Evolutionary conservation across 192 early-diverging fungal genomes (phyloP).

Genomic region (Coemansia sp.): DNA sequence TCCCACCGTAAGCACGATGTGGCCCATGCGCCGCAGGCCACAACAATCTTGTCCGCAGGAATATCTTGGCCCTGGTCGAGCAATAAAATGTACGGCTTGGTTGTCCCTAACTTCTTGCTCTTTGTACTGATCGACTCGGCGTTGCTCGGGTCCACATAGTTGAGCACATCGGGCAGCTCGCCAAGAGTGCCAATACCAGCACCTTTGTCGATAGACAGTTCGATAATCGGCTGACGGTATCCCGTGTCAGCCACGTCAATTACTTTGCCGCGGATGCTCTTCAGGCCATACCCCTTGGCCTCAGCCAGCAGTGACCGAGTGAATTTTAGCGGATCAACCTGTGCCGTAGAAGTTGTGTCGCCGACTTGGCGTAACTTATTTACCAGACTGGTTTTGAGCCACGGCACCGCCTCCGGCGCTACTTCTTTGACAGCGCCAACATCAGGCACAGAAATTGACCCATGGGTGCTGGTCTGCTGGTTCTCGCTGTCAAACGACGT

Average conservation of each 20-base stretch:
- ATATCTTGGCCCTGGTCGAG: conserved; percentile 44
- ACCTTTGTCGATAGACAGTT: conserved; percentile 30
- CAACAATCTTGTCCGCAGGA: conserved; percentile 47
- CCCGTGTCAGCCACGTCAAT: conserved; percentile 45
- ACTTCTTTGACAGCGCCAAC: conserved; percentile 35
- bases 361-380: conserved; percentile 48
- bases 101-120: conserved; percentile 10
- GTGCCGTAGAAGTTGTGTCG: conserved; percentile 34
- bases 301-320: conserved; percentile 40
- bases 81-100: conserved; percentile 38
- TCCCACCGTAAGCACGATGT: conserved; percentile 50
- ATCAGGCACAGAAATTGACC: conserved; percentile 45
- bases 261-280: conserved; percentile 39
- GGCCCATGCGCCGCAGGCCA: conserved; percentile 51
- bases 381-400: conserved; percentile 37
- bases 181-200: neutral
- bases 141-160: conserved; percentile 4
- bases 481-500: conserved; percentile 9
- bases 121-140: conserved; percentile 10
- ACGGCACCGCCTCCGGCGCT: conserved; percentile 35
- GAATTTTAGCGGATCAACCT: conserved; percentile 51
- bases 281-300: conserved; percentile 37
- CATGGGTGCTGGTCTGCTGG: conserved; percentile 40
- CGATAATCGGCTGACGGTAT: conserved; percentile 42
- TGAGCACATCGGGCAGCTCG: conserved; percentile 6